These are phyloP conservation scores for Colletotrichum paranaense DNA, from an alignment of 2,329 filamentous ascomycete species.

Conservation along the genomic window DNA sequence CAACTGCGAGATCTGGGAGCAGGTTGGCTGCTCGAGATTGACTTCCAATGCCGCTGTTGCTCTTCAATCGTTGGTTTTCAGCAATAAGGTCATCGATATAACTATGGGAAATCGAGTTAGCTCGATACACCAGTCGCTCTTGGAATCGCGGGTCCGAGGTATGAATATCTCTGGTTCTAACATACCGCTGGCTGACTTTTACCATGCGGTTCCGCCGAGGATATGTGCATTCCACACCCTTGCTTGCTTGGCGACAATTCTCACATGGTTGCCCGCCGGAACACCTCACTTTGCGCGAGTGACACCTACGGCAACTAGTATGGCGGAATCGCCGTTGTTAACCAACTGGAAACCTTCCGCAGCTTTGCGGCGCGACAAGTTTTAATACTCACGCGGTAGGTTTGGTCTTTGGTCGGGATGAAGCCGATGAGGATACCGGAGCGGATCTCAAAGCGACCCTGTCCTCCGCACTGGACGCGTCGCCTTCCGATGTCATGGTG, in stretches of 20 bases:
- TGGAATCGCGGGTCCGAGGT: too few relatives aligned
- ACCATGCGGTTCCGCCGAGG: constrained; percentile 46
- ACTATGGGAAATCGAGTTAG: constrained; percentile 27
- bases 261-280: constrained; percentile 47
- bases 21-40: constrained; percentile 16
- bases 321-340: constrained; percentile 35
- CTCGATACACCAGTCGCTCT: neutral
- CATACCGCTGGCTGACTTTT: constrained; percentile 46
- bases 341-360: constrained; percentile 18
- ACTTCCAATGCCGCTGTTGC: neutral
- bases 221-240: constrained; percentile 46
- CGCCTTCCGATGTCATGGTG: constrained; percentile 23
- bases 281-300: constrained; percentile 48
- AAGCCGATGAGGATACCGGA: neutral
- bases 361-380: neutral
- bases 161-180: neutral
- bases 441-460: neutral
- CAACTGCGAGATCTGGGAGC: constrained; percentile 3
- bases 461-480: constrained; percentile 24
- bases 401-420: constrained; percentile 27
- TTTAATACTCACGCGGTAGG: constrained; percentile 32
- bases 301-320: constrained; percentile 45
- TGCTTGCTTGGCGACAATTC: constrained; percentile 45
- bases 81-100: constrained; percentile 49
- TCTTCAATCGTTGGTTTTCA: constrained; percentile 46